Conservation (phyloP, 495 filamentous ascomycete genomes). For the Penicillium steckii region DNA sequence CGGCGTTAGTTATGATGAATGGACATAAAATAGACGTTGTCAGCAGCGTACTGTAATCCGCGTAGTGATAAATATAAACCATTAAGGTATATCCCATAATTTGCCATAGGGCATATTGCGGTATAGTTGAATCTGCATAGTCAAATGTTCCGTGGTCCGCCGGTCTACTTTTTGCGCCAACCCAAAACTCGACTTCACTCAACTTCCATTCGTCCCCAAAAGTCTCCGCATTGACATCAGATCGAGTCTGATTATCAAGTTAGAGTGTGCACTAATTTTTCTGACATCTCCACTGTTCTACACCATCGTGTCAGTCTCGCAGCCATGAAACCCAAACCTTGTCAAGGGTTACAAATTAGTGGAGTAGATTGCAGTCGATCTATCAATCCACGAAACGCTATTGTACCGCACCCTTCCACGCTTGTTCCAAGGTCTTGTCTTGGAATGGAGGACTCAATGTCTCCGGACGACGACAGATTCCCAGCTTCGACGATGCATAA, state of each 20-base stretch:
- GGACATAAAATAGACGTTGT: conserved; percentile 24
- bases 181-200: neutral
- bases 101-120: neutral
- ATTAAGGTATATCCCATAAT: neutral
- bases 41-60: neutral
- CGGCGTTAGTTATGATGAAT: conserved; percentile 41
- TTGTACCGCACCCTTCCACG: neutral
- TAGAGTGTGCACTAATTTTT: neutral
- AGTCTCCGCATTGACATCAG: conserved; percentile 1
- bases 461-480: neutral
- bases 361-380: neutral
- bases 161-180: neutral
- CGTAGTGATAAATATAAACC: neutral
- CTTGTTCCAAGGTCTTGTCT: neutral
- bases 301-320: neutral
- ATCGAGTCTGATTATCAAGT: neutral
- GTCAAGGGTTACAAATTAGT: neutral
- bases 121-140: neutral
- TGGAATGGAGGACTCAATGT: neutral
- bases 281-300: neutral
- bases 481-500: neutral
- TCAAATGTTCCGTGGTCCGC: no score
- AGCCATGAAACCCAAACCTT: neutral
- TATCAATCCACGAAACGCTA: neutral
- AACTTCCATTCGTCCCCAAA: no score